These are phyloP conservation scores for Alternaria solani DNA, from an alignment of 2,329 filamentous ascomycete species.

Conservation along the genomic window DNA sequence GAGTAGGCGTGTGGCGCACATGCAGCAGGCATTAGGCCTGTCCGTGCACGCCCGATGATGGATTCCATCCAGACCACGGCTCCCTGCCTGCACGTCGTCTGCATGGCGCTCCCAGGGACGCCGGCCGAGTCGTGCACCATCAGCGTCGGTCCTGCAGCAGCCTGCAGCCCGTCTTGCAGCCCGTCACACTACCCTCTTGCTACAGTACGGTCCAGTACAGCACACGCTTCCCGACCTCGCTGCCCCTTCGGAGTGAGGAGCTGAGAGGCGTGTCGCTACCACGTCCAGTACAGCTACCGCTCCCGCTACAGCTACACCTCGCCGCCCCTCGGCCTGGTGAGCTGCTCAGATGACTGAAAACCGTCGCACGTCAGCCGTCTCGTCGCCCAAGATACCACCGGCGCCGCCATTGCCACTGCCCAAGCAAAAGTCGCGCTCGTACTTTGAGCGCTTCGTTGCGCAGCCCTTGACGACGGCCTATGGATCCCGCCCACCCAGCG, in stretches of 20 bases:
- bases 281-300: neutral
- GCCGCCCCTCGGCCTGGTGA: neutral
- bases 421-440: conserved; percentile 43
- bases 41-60: conserved; percentile 15
- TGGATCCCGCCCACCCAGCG: conserved; percentile 62
- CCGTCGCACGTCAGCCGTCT: conserved; percentile 21
- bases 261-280: neutral
- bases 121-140: conserved; percentile 10
- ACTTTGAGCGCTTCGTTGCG: conserved; percentile 62
- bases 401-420: conserved; percentile 49
- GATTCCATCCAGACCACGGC: conserved; percentile 11
- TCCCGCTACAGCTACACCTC: neutral
- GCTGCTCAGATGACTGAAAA: conserved; percentile 15
- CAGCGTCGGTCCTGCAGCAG: conserved; percentile 10
- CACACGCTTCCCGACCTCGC: neutral
- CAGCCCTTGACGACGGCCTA: conserved; percentile 61
- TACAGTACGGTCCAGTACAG: neutral
- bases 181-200: neutral
- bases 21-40: conserved; percentile 13
- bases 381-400: conserved; percentile 35
- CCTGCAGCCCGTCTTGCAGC: conserved; percentile 11
- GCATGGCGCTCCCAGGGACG: conserved; percentile 1
- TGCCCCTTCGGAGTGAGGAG: neutral
- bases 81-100: conserved; percentile 5
- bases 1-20: conserved; percentile 18